phyloP scores from a whole-genome alignment of 2,329 filamentous ascomycete species.

The Colletotrichum sp. region DNA sequence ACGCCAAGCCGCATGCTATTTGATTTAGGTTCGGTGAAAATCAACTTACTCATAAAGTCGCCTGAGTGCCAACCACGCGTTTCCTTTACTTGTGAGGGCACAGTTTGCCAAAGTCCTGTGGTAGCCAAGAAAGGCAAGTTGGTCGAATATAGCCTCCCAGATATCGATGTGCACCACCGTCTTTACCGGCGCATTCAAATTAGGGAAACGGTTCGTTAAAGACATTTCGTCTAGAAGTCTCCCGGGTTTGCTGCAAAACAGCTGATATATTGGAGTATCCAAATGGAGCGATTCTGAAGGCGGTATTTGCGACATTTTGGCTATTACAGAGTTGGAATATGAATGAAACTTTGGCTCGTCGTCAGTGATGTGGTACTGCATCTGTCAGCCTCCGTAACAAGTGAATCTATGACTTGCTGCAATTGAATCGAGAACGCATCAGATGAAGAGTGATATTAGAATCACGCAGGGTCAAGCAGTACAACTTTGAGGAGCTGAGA shows the following conservation, averaged over 20 bases:
- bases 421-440: background rate
- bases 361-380: background rate
- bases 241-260: background rate
- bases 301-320: background rate
- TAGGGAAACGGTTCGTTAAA: background rate
- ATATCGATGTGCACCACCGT: background rate
- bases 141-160: background rate
- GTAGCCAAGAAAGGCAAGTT: background rate
- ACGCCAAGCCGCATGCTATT: fast-evolving
- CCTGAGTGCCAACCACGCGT: background rate
- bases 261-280: background rate
- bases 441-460: fast-evolving
- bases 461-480: background rate
- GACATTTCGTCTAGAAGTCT: background rate
- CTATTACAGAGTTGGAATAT: background rate
- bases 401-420: background rate
- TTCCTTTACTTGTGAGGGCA: background rate
- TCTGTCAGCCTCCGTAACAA: fast-evolving
- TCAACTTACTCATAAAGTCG: background rate
- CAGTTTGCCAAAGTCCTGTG: background rate
- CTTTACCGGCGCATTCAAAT: background rate
- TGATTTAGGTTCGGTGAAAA: background rate
- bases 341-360: background rate
- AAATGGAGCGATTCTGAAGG: background rate
- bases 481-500: fast-evolving